phyloP scores from a whole-genome alignment of 2,329 filamentous ascomycete species.

The Aspergillus ruber region DNA sequence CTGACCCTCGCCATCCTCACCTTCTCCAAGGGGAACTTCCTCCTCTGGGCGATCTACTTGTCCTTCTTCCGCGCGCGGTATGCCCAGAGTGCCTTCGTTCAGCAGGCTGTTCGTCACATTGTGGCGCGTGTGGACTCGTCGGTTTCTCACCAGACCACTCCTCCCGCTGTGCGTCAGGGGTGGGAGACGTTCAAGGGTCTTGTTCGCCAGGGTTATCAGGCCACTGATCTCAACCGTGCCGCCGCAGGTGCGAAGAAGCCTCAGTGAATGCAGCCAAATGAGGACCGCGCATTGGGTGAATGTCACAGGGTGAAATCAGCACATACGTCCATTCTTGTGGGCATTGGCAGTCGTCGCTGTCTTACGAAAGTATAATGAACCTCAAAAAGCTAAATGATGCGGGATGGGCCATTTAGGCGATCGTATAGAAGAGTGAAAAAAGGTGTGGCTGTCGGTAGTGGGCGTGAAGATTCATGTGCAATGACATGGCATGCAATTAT shows the following conservation, averaged over 20 bases:
- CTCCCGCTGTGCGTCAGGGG: slow-evolving; percentile 67
- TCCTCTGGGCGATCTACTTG: slow-evolving; percentile 78
- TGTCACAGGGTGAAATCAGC: not conserved
- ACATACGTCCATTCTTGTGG: not conserved
- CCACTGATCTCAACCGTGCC: slow-evolving; percentile 67
- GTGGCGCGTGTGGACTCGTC: slow-evolving; percentile 72
- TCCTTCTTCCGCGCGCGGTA: slow-evolving; percentile 86
- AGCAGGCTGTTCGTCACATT: slow-evolving; percentile 67
- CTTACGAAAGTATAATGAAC: not conserved
- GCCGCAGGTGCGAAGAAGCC: slow-evolving; percentile 45
- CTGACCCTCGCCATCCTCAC: slow-evolving; percentile 72
- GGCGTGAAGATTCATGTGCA: not conserved
- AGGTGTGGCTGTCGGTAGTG: not conserved
- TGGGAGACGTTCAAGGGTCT: slow-evolving; percentile 75
- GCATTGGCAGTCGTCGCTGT: not conserved
- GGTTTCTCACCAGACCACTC: slow-evolving; percentile 78
- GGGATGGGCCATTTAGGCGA: no score
- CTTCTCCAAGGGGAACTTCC: slow-evolving; percentile 87
- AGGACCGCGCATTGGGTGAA: not conserved
- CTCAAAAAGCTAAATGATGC: not conserved
- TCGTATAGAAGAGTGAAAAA: not conserved
- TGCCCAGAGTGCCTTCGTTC: slow-evolving; percentile 87
- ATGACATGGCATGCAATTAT: not conserved
- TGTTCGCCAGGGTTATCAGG: slow-evolving; percentile 67
- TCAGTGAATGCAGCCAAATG: slow-evolving; percentile 30